These are phyloP conservation scores for Tolypocladium amazonense DNA, from an alignment of 2,329 filamentous ascomycete species.

Conservation along the genomic window DNA sequence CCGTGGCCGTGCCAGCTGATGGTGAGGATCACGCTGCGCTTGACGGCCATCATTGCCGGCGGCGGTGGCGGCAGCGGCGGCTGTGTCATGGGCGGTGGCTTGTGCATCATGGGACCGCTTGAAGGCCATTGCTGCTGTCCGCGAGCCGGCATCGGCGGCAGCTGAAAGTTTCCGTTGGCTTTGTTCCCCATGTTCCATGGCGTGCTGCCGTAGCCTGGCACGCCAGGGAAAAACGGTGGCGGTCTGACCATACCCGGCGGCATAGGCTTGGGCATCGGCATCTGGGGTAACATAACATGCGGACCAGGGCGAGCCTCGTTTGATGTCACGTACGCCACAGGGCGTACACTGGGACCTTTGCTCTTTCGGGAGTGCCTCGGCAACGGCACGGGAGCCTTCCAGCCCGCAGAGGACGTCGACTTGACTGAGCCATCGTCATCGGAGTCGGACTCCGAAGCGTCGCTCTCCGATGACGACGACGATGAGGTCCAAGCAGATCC, in stretches of 20 bases:
- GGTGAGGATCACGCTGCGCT: conserved; percentile 10
- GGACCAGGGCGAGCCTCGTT: not conserved
- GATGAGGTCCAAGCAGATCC: not conserved
- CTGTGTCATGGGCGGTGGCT: not conserved
- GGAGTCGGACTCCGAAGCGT: not conserved
- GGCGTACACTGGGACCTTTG: not conserved
- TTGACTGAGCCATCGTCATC: not conserved
- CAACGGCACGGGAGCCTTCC: not conserved
- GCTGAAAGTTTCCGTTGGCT: not conserved
- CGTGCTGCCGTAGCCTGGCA: not conserved
- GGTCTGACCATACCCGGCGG: not conserved
- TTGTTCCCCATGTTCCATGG: not conserved
- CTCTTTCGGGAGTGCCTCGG: not conserved
- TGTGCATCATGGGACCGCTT: not conserved
- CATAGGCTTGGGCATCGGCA: not conserved
- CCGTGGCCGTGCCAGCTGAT: conserved; percentile 17
- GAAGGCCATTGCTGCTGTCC: not conserved
- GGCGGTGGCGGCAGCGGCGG: not conserved
- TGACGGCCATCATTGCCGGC: not conserved
- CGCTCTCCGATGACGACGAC: not conserved
- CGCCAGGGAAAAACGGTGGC: not conserved
- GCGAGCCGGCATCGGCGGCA: not conserved
- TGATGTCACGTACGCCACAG: too few relatives aligned
- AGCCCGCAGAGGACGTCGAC: not conserved
- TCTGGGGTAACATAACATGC: not conserved